These are phyloP conservation scores for Desmodesmus armatus DNA, from an alignment of 139 green algal species.

Conservation along the genomic window DNA sequence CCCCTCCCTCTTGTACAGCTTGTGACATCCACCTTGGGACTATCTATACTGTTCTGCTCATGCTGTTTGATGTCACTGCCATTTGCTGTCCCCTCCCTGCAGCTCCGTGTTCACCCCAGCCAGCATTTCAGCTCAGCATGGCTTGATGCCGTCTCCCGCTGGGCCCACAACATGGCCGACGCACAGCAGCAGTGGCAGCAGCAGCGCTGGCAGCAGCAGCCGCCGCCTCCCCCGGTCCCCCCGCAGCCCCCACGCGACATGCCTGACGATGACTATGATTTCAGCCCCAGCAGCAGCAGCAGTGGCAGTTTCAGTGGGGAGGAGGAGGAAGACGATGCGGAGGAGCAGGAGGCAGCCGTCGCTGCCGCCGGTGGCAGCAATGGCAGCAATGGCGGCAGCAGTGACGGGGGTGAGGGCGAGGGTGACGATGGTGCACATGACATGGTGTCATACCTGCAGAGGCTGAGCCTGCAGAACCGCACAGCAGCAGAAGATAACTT, in stretches of 20 bases:
- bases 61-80: background rate
- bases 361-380: no score
- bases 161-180: constrained; percentile 32
- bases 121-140: constrained; percentile 26
- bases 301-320: background rate
- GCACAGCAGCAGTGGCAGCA: constrained; percentile 20
- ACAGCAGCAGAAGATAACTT: background rate
- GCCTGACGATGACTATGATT: constrained; percentile 23
- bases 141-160: constrained; percentile 41
- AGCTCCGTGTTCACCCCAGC: constrained; percentile 41
- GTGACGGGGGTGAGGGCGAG: background rate
- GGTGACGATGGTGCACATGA: constrained; percentile 28
- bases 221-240: background rate
- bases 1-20: background rate
- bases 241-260: constrained; percentile 2
- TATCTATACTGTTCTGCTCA: background rate
- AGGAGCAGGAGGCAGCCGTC: no score
- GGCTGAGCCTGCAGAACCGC: background rate
- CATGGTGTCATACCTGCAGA: constrained; percentile 39
- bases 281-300: no score
- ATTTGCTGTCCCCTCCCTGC: background rate
- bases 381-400: no score
- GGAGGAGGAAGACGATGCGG: no score
- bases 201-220: constrained; percentile 16
- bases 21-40: background rate